Base-by-base conservation (phyloP, 495 filamentous ascomycete genomes). In the Aspergillus egyptiacus region DNA sequence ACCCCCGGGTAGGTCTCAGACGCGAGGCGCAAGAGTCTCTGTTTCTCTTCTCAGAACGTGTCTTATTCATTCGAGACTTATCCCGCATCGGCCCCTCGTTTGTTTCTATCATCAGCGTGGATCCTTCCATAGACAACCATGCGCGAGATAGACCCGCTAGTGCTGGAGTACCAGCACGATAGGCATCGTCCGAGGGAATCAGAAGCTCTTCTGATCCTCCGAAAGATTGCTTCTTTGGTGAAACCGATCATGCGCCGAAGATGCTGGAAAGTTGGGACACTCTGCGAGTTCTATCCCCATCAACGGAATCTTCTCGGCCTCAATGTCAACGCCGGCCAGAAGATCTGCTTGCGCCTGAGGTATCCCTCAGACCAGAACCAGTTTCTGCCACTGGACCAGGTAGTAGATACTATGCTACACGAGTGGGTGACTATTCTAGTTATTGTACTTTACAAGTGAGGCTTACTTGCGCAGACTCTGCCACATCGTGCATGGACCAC, bases 161-260 rank as follows among this genome's bases (percentile, higher is more conserved):
- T 96, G 52, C 71, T 71, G 10, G 83, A 83, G 49, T 96, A 85
- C 64, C 84, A 85, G 48, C 90, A 96, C 72, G 75, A 95, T 31
- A 80, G 74, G 50, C 68, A 81, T 30, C 79, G 86, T 2, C 82
- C 85, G 0, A 77, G 84, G 6, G 80, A 86, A 49, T 74, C 83
- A 8, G 87, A 94, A 50, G 93, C 91, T n/a, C 74, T 96, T 10
- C 72, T 81, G n/a, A 80, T 79, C 33, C 75, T 97, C 10, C 85
- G 81, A 51, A 91, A 89, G 64, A 74, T 95, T 18, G 89, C 90
- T 14, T 93, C 89, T 10, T 64, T 95, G 11, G 91, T 97, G 34
- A 98, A 96, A 64, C 93, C 93, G 11, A 86, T 98, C 45, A 97
- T 97, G 91, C 74, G 87, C 52, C 87, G 86, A 41, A 77, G 88